A percentile compares a stretch with the other conserved stretches of the same genome.
These are phyloP conservation scores for Monilinia polystroma DNA, from an alignment of 2,329 filamentous ascomycete species.

Conservation along the genomic window DNA sequence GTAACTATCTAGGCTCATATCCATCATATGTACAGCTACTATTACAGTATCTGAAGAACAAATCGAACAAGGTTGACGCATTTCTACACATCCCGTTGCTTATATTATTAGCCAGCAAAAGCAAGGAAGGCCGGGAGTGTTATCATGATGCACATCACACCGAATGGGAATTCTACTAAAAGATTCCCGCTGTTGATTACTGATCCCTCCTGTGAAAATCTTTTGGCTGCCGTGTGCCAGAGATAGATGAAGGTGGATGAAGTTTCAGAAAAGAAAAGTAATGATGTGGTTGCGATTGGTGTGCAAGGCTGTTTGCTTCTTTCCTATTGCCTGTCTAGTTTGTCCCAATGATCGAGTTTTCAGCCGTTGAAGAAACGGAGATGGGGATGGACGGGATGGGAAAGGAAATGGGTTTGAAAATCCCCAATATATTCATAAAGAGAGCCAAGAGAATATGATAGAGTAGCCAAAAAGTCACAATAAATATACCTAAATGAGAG, in stretches of 20 bases:
- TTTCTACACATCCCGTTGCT: neutral
- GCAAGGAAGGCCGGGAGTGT: neutral
- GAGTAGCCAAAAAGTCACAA: neutral
- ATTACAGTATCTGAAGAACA: conserved; percentile 7
- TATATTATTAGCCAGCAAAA: neutral
- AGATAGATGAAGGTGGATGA: conserved; percentile 11
- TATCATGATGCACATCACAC: conserved; percentile 1
- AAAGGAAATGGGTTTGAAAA: neutral
- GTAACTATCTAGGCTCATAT: neutral
- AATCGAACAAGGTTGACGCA: neutral
- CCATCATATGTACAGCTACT: neutral
- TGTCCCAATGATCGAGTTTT: conserved; percentile 8
- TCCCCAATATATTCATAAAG: neutral
- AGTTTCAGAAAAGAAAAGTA: conserved; percentile 5
- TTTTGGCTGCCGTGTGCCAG: neutral
- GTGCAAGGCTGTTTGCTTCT: conserved; percentile 6
- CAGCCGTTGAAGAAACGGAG: conserved; percentile 18
- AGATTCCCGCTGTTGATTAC: conserved; percentile 4
- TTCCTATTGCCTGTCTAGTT: neutral
- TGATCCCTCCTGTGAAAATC: neutral
- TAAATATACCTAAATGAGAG: neutral
- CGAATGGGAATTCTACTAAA: conserved; percentile 10
- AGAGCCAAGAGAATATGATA: neutral
- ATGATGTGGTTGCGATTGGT: neutral
- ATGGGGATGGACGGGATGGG: neutral